Conservation (phyloP, 148 eudicot species). For the Cornus florida region DNA sequence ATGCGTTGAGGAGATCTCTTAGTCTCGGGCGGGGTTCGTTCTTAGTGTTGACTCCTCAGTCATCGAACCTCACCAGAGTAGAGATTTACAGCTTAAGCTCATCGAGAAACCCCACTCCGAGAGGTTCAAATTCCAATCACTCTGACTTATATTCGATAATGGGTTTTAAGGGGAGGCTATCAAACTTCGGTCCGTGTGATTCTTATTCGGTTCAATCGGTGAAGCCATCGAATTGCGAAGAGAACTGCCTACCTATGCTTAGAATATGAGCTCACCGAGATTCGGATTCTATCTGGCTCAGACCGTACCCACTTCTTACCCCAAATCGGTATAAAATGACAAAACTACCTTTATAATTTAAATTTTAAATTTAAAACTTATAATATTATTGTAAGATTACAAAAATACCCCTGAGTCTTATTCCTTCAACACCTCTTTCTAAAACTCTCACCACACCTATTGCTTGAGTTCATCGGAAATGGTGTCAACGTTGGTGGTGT, state of each 20-base stretch:
- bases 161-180: conserved; percentile 67
- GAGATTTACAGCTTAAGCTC: conserved; percentile 89
- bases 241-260: conserved; percentile 39
- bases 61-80: conserved; percentile 85
- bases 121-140: conserved; percentile 86
- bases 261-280: conserved; percentile 44
- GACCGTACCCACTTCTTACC: conserved; percentile 45
- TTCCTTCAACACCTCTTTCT: no score
- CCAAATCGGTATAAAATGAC: no score
- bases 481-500: no score
- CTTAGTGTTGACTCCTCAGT: conserved; percentile 51
- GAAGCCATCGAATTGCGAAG: conserved; percentile 79
- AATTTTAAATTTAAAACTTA: no score
- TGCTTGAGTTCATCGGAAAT: no score
- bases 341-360: no score
- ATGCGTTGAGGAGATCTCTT: conserved; percentile 60
- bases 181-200: conserved; percentile 76
- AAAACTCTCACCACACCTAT: no score
- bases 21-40: neutral
- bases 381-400: no score
- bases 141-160: conserved; percentile 88
- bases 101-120: conserved; percentile 81
- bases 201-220: conserved; percentile 76
- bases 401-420: no score
- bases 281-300: conserved; percentile 58